Conservation (phyloP, 176 grass and related monocot species). For the Oryza meridionalis region DNA sequence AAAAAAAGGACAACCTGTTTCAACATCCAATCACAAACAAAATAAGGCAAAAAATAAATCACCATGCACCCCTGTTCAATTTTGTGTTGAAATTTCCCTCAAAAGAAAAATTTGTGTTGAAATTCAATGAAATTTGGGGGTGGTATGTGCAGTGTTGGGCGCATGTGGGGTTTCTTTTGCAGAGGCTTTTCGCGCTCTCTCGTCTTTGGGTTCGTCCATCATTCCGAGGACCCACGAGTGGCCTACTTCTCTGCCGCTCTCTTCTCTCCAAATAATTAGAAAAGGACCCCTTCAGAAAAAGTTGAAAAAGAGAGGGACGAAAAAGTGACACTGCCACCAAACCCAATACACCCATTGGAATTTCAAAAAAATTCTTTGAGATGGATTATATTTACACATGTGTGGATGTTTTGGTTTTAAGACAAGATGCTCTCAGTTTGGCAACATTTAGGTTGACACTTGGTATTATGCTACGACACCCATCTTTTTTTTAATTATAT, state of each 20-base stretch:
- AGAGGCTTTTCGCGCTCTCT: constrained; percentile 27
- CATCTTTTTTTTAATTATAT: background rate
- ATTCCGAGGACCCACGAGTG: constrained; percentile 48
- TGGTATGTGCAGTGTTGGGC: background rate
- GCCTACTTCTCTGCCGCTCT: background rate
- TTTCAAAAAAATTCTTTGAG: background rate
- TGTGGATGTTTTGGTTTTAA: background rate
- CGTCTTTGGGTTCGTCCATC: constrained; percentile 14
- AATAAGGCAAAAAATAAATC: background rate
- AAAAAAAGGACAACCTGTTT: background rate
- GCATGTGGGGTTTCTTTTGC: constrained; percentile 5
- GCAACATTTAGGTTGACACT: background rate
- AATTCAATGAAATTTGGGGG: background rate
- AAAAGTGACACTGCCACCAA: background rate
- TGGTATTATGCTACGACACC: background rate
- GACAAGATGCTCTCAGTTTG: background rate
- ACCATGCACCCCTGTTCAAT: background rate
- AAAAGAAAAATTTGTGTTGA: background rate
- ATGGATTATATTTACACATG: background rate
- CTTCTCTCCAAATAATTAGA: constrained; percentile 33
- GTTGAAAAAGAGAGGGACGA: background rate
- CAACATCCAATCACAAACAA: background rate
- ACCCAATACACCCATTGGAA: background rate
- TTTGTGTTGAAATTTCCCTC: background rate
- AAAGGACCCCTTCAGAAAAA: constrained; percentile 32